These are phyloP conservation scores for Nakazawaea wyomingensis DNA, from an alignment of 805 yeast genomes.

Conservation along the genomic window DNA sequence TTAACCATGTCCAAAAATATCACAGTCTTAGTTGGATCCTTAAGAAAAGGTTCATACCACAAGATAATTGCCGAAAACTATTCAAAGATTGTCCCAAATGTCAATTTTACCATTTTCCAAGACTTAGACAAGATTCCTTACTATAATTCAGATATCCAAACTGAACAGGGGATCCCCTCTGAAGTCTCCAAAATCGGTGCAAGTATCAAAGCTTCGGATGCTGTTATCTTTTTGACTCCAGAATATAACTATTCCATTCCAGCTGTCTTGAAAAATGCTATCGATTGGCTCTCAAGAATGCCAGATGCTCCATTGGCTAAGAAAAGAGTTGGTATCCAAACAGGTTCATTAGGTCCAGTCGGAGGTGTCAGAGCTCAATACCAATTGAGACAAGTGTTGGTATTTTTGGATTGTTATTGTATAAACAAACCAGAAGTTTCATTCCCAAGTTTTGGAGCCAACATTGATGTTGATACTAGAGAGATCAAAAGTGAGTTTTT, in stretches of 20 bases:
- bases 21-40: constrained; percentile 10
- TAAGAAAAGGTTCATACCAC: constrained; percentile 7
- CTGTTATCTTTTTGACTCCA: constrained; percentile 7
- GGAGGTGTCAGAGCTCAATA: constrained; percentile 7
- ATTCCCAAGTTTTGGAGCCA: neutral
- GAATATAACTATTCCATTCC: constrained; percentile 7
- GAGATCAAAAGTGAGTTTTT: constrained; percentile 1
- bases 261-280: constrained; percentile 6
- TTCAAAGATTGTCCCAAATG: constrained; percentile 3
- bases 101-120: constrained; percentile 2
- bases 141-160: constrained; percentile 8
- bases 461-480: constrained; percentile 5
- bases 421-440: constrained; percentile 8
- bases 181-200: neutral
- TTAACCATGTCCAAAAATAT: constrained; percentile 2
- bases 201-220: constrained; percentile 4
- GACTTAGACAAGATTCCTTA: constrained; percentile 8
- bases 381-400: constrained; percentile 7
- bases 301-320: constrained; percentile 6
- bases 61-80: constrained; percentile 7
- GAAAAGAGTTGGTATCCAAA: constrained; percentile 6
- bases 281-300: constrained; percentile 9
- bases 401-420: constrained; percentile 3
- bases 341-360: constrained; percentile 1
- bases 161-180: constrained; percentile 1